Percentiles rank a stretch among this genome's conserved stretches.
Evolutionary conservation across 345 rosid species (phyloP).

Genomic region (Citrus reticulata): DNA sequence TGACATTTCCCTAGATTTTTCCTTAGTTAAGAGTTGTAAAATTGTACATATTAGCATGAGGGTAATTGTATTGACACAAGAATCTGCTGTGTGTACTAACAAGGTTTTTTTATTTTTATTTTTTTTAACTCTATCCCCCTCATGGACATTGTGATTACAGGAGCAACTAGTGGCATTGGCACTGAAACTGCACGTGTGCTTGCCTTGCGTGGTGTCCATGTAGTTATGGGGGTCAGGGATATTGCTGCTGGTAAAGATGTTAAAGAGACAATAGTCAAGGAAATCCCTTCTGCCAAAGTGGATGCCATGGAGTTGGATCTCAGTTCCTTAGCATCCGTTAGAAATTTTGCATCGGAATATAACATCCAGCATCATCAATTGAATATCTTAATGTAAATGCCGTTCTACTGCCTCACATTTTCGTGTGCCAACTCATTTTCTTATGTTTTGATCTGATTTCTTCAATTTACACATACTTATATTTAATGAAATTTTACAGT

Average conservation of each 20-base stretch:
- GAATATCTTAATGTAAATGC: constrained; percentile 46
- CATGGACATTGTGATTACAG: constrained; percentile 10
- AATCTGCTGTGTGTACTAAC: background rate
- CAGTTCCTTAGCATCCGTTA: constrained; percentile 30
- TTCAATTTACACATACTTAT: background rate
- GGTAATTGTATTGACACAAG: background rate
- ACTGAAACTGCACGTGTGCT: constrained; percentile 41
- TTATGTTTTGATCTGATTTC: background rate
- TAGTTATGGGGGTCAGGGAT: constrained; percentile 37
- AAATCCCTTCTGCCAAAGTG: constrained; percentile 30
- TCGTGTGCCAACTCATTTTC: background rate
- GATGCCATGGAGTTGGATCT: constrained; percentile 43
- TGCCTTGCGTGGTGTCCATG: constrained; percentile 43
- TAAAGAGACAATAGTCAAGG: constrained; percentile 28
- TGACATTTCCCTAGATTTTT: too few species aligned
- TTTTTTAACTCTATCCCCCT: too few species aligned
- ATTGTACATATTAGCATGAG: too few species aligned
- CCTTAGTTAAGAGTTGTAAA: too few species aligned
- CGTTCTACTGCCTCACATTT: background rate
- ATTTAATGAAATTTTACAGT: background rate
- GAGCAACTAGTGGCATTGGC: constrained; percentile 49
- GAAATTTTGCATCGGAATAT: constrained; percentile 43
- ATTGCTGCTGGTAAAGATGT: constrained; percentile 25
- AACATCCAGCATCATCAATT: constrained; percentile 34
- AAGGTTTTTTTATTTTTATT: background rate